phyloP scores from a whole-genome alignment of 208 protist species.

The Leishmania major region DNA sequence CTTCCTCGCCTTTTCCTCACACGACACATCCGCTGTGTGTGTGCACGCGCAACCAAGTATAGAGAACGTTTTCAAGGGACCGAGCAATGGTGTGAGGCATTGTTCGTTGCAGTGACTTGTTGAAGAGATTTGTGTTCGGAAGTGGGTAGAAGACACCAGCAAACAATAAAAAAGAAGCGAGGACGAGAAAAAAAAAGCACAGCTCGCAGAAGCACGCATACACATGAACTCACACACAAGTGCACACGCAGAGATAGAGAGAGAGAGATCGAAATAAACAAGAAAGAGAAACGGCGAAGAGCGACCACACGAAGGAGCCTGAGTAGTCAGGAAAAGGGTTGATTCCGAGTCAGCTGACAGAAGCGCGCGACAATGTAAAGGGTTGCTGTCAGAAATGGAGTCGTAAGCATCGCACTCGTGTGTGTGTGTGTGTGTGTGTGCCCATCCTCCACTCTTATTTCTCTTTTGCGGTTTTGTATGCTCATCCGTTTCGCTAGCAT shows the following conservation, averaged over 20 bases:
- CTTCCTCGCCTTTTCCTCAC: neutral
- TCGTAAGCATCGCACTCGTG: neutral
- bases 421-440: too few relatives aligned
- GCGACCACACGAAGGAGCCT: conserved; percentile 4
- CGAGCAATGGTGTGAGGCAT: too few relatives aligned
- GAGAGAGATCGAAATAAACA: conserved; percentile 2
- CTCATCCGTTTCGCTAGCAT: neutral
- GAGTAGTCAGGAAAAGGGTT: neutral
- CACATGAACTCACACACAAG: conserved; percentile 5
- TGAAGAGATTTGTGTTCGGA: neutral
- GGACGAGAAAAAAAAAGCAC: conserved; percentile 10
- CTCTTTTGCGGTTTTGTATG: neutral
- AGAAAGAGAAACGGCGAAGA: conserved; percentile 7
- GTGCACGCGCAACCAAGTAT: neutral
- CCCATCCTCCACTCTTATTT: neutral
- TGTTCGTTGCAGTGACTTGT: conserved; percentile 1
- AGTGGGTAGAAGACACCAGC: neutral
- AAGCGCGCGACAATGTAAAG: neutral
- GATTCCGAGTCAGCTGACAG: neutral
- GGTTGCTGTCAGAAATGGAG: neutral
- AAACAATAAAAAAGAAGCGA: conserved; percentile 15
- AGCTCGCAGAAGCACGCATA: conserved; percentile 6
- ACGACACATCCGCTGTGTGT: neutral
- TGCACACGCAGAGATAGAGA: conserved; percentile 1
- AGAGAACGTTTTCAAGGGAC: neutral